Percentiles rank a stretch among this genome's conserved stretches.
phyloP scores from a whole-genome alignment of 352 stramenopile species.

The Globisporangium uncinulatum region DNA sequence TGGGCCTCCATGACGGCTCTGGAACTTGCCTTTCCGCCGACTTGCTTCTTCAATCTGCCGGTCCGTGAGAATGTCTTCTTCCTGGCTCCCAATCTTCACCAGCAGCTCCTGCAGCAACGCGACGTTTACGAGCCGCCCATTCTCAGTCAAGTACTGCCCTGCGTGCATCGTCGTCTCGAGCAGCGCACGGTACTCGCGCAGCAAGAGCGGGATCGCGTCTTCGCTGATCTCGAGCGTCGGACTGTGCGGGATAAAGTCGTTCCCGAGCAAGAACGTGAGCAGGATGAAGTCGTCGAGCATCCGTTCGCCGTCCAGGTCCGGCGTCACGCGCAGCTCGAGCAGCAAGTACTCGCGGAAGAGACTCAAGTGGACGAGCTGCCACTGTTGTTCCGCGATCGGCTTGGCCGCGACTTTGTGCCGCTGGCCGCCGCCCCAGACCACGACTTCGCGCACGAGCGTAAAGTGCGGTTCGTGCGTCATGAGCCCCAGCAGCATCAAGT shows the following conservation, averaged over 20 bases:
- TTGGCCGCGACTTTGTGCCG: constrained; percentile 55
- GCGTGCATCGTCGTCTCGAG: constrained; percentile 48
- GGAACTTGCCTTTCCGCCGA: constrained; percentile 22
- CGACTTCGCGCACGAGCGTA: constrained; percentile 96
- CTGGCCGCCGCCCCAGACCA: constrained; percentile 89
- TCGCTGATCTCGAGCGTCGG: constrained; percentile 98
- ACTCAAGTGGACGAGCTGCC: constrained; percentile 96
- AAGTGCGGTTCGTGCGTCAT: constrained; percentile 99
- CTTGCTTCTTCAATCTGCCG: constrained; percentile 37
- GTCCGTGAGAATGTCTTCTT: constrained; percentile 92
- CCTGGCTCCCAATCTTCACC: constrained; percentile 88
- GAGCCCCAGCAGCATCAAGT: constrained; percentile 98
- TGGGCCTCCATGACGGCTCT: constrained; percentile 19
- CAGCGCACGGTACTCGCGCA: constrained; percentile 90
- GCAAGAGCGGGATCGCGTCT: constrained; percentile 94
- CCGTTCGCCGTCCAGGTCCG: constrained; percentile 81
- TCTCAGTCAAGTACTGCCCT: constrained; percentile 91
- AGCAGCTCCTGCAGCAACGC: constrained; percentile 91
- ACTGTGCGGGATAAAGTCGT: constrained; percentile 99
- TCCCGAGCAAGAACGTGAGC: constrained; percentile 99
- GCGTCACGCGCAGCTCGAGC: constrained; percentile 91
- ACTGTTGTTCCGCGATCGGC: constrained; percentile 95
- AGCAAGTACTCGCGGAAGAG: constrained; percentile 97
- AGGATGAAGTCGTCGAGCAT: constrained; percentile 99
- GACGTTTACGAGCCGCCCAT: constrained; percentile 88